Base-by-base conservation (phyloP, 371 early-diverging fungal species). In the Caulochytrium protostelioides region DNA sequence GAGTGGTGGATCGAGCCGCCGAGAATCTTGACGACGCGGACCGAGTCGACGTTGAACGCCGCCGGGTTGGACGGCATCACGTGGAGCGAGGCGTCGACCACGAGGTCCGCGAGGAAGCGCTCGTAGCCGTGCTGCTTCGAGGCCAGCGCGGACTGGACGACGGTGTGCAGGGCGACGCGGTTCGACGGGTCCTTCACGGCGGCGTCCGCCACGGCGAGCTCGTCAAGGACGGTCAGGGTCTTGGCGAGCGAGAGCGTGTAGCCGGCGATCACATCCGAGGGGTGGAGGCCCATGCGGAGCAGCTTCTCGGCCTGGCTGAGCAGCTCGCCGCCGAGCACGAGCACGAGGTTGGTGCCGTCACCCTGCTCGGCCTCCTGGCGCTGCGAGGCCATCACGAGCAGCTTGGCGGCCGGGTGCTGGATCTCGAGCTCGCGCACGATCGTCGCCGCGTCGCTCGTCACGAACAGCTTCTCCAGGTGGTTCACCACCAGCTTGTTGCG, bases 401-500 rank as follows among this genome's bases (percentile, higher is more conserved):
- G 57, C 60, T 85, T 85, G 22, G 94, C 99, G 15, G 98, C 97
- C 20, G 99, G 99, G 62, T 99, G 98, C 16, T 83, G 79, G 30
- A 97, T 91, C 42, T 97, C 92, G 37, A 98, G 67, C 46, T 91
- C 92, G 45, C 82, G 79, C 50, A 97, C 80, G 49, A 99, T 99
- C 34, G 98, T 98, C 15, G 97, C 98, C 28, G 98, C 98, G 64
- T 99, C 99, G 60, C 80, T 91, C 13, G 99, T 97, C 32, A 99
- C 92, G 52, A 98, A 83, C 33, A 97, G 70, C 59, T 90, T 89
- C 44, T 89, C 91, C 46, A 91, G 62, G 55, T 89, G 87, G 52
- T 92, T 94, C 55, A 97, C 80, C 46, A 99, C 87, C 78, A 98
- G 89, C 64, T 99, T 99, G 69, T 99, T 98, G 46, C 91, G 79